Percentiles rank a stretch among this genome's conserved stretches.
These are phyloP conservation scores for Geotrichum australiense DNA, from an alignment of 1,139 yeast species.

Conservation along the genomic window DNA sequence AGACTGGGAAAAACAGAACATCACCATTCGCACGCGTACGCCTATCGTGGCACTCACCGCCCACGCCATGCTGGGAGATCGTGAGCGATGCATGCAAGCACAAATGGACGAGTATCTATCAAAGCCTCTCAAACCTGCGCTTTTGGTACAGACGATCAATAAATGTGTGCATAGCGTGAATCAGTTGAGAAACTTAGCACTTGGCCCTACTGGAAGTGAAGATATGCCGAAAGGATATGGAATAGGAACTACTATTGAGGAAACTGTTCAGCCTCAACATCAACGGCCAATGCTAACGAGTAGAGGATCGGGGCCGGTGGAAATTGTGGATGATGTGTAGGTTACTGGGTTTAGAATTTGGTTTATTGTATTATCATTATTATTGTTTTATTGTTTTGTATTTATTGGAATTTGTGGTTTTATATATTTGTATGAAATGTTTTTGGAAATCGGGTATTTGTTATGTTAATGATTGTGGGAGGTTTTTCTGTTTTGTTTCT, in stretches of 20 bases:
- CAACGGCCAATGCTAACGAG: neutral
- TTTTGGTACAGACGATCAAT: slow-evolving; percentile 74
- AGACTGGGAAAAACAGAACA: slow-evolving; percentile 78
- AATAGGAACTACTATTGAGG: slow-evolving; percentile 17
- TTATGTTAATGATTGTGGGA: too few relatives aligned
- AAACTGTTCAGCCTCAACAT: slow-evolving; percentile 17
- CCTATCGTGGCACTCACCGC: slow-evolving; percentile 89
- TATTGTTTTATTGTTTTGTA: too few relatives aligned
- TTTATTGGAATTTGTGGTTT: too few relatives aligned
- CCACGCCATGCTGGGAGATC: slow-evolving; percentile 86
- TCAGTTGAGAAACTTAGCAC: slow-evolving; percentile 35
- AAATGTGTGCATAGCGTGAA: slow-evolving; percentile 60
- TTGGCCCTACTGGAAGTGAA: slow-evolving; percentile 29
- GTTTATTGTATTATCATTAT: too few relatives aligned
- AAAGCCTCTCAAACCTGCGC: slow-evolving; percentile 77
- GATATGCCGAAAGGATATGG: slow-evolving; percentile 20
- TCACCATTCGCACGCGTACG: slow-evolving; percentile 68
- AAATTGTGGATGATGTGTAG: too few relatives aligned
- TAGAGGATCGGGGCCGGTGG: too few relatives aligned
- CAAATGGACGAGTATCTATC: slow-evolving; percentile 90
- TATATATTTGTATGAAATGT: too few relatives aligned
- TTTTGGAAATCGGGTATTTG: too few relatives aligned
- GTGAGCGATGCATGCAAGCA: slow-evolving; percentile 76
- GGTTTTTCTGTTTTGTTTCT: too few relatives aligned
- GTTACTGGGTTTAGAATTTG: too few relatives aligned